Percentiles rank a stretch among this genome's conserved stretches.
These are phyloP conservation scores for Podospora tetraspora DNA, from an alignment of 495 filamentous ascomycete species.

Conservation along the genomic window DNA sequence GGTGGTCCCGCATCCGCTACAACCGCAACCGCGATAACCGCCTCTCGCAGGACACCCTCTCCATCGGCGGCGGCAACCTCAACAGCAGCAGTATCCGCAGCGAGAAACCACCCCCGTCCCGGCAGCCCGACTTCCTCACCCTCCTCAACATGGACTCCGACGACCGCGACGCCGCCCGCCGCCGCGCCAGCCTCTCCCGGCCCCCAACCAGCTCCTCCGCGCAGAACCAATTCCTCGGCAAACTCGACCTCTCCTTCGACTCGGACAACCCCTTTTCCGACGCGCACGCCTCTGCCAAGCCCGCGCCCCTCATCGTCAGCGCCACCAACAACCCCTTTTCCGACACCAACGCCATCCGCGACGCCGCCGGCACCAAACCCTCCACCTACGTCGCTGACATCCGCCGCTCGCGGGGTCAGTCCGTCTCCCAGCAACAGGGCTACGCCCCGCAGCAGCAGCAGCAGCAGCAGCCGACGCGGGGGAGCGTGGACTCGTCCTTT, in stretches of 20 bases:
- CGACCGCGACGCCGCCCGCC: conserved; percentile 30
- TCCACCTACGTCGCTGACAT: conserved; percentile 40
- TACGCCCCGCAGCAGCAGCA: conserved; percentile 22
- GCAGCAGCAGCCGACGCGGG: conserved; percentile 28
- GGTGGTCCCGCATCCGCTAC: conserved; percentile 37
- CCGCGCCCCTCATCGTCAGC: conserved; percentile 30
- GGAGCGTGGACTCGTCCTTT: conserved; percentile 31
- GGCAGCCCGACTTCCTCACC: conserved; percentile 39
- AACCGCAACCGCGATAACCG: conserved; percentile 29
- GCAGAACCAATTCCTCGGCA: conserved; percentile 35
- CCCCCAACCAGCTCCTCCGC: conserved; percentile 24
- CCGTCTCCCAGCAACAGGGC: conserved; percentile 27
- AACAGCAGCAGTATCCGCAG: neutral
- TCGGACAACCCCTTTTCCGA: conserved; percentile 36
- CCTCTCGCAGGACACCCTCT: conserved; percentile 12
- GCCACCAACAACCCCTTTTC: conserved; percentile 40
- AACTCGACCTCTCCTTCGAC: conserved; percentile 36
- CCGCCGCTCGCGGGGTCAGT: conserved; percentile 41
- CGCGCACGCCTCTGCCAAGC: conserved; percentile 35
- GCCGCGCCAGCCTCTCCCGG: conserved; percentile 26
- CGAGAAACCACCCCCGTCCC: conserved; percentile 16
- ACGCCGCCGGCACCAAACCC: conserved; percentile 22
- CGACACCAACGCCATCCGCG: conserved; percentile 36
- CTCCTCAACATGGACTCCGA: conserved; percentile 36
- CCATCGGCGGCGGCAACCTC: neutral